Conservation (phyloP, 2,329 filamentous ascomycete genomes). For the Penicillium sp. region DNA sequence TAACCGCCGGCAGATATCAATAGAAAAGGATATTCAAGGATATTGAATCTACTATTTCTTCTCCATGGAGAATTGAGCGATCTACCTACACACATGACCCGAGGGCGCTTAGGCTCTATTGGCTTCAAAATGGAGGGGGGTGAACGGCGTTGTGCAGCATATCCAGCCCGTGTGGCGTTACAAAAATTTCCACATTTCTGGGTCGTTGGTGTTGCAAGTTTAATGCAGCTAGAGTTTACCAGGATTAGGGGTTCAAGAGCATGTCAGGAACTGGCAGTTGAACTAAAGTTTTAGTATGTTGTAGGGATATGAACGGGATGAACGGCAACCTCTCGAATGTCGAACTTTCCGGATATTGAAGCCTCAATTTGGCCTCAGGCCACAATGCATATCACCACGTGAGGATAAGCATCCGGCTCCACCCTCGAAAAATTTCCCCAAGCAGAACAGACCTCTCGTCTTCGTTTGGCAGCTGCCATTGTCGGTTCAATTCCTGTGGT, state of each 20-base stretch:
- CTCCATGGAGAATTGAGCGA: constrained; percentile 5
- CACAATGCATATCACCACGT: constrained; percentile 40
- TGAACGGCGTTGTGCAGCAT: constrained; percentile 6
- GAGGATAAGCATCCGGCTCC: constrained; percentile 40
- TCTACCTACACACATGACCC: constrained; percentile 27
- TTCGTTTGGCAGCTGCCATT: constrained; percentile 26
- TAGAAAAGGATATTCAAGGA: constrained; percentile 2
- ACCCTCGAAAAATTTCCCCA: constrained; percentile 45
- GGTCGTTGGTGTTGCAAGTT: neutral
- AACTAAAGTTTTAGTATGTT: neutral
- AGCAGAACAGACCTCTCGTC: constrained; percentile 24
- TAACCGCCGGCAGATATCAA: neutral
- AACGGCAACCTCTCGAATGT: neutral
- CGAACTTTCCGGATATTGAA: neutral
- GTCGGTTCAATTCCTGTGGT: constrained; percentile 27
- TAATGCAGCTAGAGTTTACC: neutral
- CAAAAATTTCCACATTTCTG: neutral
- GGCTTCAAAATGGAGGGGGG: constrained; percentile 6
- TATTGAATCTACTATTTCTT: neutral
- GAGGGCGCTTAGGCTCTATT: constrained; percentile 24
- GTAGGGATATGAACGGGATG: neutral
- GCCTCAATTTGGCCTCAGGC: constrained; percentile 23
- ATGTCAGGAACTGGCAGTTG: neutral
- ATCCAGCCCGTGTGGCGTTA: neutral
- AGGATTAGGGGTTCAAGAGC: neutral